Base-by-base conservation (phyloP, 805 yeast genomes). In the Peterozyma xylosa region DNA sequence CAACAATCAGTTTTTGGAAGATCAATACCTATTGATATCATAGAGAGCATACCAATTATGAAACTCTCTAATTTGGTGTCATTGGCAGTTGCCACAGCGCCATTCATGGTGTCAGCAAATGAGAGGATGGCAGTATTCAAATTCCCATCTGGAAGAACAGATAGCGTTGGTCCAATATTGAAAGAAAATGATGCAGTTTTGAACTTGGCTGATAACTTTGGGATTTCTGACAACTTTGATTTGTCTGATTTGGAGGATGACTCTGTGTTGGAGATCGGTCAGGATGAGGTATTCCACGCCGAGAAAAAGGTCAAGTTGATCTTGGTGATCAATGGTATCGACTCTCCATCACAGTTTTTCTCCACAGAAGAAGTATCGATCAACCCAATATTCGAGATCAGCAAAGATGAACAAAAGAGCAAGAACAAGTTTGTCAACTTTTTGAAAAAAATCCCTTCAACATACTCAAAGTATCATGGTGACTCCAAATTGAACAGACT, bases 201-300 rank as follows among this genome's bases (percentile, higher is more conserved):
- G 44, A 71, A 68, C 51, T 63, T 74, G 48, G 71, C 76, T 34
- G 76, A 73, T 50, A 66, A 63, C 45, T 62, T 71, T 42, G 74
- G 64, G 17, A 62, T 68, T 18, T 62, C 71, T 17, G 63, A 61
- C 17, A 56, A 57, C 46, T 67, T 64, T 49, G 52, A 57, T 30
- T 45, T 72, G 35, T 65, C 64, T 6, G 9, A 21, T 5, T 41
- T 41, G 21, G 10, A 33, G 9, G 16, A 33, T 16, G 7, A 27
- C 13, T 33, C 34, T 9, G 33, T 39, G 9, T 37, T 45, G 39
- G 16, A 13, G 9, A 13, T 45, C 13, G 47, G 47, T 6, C 47
- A 41, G 27, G 42, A 53, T 1, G 46, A 50, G 29, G 42, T 51
- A 16, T 50, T 63, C 30, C 56, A 56, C 14, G 38, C 47, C 11